A percentile compares a stretch with the other conserved stretches of the same genome.
Evolutionary conservation across 225 moss, liverwort and hornwort genomes (phyloP).

Genomic region (Lunularia cruciata): DNA sequence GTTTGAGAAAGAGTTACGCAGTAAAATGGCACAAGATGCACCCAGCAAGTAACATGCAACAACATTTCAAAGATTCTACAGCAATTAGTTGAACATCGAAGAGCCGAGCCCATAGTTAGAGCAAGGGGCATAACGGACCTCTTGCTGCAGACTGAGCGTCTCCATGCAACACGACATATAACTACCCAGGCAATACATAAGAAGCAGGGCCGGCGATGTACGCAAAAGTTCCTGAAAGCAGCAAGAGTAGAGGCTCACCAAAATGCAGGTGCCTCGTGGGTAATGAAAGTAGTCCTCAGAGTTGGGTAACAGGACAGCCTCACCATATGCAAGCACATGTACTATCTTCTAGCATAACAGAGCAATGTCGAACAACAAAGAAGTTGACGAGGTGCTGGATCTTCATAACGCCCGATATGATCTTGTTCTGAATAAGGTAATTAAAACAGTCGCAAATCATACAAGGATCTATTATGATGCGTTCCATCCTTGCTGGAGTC

Average conservation of each 20-base stretch:
- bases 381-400: constrained; percentile 22
- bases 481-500: not conserved
- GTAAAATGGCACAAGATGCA: too few species aligned
- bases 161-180: constrained; percentile 63
- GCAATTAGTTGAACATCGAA: constrained; percentile 22
- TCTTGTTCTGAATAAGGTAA: too few species aligned
- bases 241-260: constrained; percentile 48
- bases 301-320: constrained; percentile 2
- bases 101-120: constrained; percentile 39
- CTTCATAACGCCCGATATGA: not conserved
- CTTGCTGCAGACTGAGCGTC: constrained; percentile 71
- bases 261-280: constrained; percentile 13
- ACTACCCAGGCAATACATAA: constrained; percentile 74
- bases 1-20: too few species aligned
- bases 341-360: constrained; percentile 6
- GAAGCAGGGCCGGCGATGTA: constrained; percentile 71
- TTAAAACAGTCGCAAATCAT: not conserved
- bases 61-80: not conserved
- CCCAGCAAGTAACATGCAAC: not conserved
- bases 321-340: not conserved
- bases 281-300: not conserved
- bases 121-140: constrained; percentile 59
- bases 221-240: constrained; percentile 75
- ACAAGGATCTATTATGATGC: not conserved
- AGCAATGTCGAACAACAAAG: constrained; percentile 47